These are phyloP conservation scores for Nemania serpens DNA, from an alignment of 2,329 filamentous ascomycete species.

Conservation along the genomic window DNA sequence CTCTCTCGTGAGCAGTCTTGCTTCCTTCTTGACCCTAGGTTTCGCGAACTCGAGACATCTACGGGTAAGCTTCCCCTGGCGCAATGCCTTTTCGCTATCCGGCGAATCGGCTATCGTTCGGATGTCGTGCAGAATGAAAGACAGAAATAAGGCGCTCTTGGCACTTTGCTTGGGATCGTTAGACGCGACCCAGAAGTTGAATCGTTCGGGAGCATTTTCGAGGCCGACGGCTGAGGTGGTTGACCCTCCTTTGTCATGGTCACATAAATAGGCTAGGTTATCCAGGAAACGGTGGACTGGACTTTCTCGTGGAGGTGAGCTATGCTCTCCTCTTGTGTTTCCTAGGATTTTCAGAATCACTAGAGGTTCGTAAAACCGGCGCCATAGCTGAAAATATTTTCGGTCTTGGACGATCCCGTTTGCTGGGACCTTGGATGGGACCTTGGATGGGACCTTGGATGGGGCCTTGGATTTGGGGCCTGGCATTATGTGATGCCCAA, in stretches of 20 bases:
- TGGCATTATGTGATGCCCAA: neutral
- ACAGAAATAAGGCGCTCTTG: constrained; percentile 41
- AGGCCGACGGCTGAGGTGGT: constrained; percentile 52
- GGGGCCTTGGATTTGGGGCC: neutral
- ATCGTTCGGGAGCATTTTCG: constrained; percentile 40
- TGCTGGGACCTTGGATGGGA: neutral
- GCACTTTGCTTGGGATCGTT: constrained; percentile 39
- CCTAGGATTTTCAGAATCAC: constrained; percentile 43
- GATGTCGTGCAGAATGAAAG: constrained; percentile 31
- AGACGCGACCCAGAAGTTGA: constrained; percentile 50
- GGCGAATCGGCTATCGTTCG: constrained; percentile 11
- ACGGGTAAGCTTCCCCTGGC: constrained; percentile 28
- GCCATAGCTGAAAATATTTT: constrained; percentile 22
- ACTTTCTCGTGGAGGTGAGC: constrained; percentile 20
- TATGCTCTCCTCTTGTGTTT: constrained; percentile 40
- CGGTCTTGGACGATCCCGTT: neutral
- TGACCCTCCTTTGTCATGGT: constrained; percentile 51
- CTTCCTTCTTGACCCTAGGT: constrained; percentile 25
- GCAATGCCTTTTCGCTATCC: neutral
- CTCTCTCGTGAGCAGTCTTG: neutral
- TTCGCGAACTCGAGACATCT: constrained; percentile 28
- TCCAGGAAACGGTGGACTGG: constrained; percentile 41
- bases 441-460: neutral
- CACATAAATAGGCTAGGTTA: constrained; percentile 51
- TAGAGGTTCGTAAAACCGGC: constrained; percentile 47